These are phyloP conservation scores for Anisogramma anomala DNA, from an alignment of 2,329 filamentous ascomycete genomes.

Conservation along the genomic window DNA sequence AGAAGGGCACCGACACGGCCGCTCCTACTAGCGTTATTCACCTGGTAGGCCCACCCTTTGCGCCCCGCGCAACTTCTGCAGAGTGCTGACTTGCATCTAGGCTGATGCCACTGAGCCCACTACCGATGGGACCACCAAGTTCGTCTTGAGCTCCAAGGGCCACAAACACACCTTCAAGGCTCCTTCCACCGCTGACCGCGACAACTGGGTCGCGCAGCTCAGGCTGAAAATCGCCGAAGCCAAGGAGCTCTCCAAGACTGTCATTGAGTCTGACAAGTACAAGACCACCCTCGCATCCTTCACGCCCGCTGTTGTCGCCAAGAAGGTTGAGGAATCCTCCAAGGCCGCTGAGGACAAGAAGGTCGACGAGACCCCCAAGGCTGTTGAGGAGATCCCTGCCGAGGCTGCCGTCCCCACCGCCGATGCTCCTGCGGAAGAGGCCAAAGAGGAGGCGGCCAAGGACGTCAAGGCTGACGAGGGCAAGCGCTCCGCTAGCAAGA, in stretches of 20 bases:
- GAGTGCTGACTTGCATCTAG: constrained; percentile 23
- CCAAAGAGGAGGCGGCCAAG: constrained; percentile 28
- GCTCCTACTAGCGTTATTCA: constrained; percentile 72
- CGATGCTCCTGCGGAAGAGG: constrained; percentile 18
- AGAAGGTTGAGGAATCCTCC: constrained; percentile 25
- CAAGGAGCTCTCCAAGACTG: constrained; percentile 62
- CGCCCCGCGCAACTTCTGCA: not conserved
- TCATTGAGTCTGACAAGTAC: constrained; percentile 75
- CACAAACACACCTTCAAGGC: constrained; percentile 96
- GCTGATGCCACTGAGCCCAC: constrained; percentile 57
- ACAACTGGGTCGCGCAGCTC: constrained; percentile 80
- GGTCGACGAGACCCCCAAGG: constrained; percentile 18
- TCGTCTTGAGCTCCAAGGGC: constrained; percentile 72
- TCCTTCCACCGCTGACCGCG: constrained; percentile 59
- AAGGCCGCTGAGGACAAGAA: constrained; percentile 15
- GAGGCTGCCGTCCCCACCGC: constrained; percentile 26
- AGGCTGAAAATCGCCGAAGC: constrained; percentile 76
- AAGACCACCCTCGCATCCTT: constrained; percentile 70
- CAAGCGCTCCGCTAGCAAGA: constrained; percentile 53
- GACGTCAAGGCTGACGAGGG: constrained; percentile 46
- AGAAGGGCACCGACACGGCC: constrained; percentile 71
- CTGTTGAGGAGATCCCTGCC: constrained; percentile 24
- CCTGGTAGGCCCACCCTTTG: constrained; percentile 48
- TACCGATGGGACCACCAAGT: constrained; percentile 67
- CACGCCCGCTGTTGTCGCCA: constrained; percentile 38